Base-by-base conservation (phyloP, 2,329 filamentous ascomycete genomes). In the Cladosporium sp. region DNA sequence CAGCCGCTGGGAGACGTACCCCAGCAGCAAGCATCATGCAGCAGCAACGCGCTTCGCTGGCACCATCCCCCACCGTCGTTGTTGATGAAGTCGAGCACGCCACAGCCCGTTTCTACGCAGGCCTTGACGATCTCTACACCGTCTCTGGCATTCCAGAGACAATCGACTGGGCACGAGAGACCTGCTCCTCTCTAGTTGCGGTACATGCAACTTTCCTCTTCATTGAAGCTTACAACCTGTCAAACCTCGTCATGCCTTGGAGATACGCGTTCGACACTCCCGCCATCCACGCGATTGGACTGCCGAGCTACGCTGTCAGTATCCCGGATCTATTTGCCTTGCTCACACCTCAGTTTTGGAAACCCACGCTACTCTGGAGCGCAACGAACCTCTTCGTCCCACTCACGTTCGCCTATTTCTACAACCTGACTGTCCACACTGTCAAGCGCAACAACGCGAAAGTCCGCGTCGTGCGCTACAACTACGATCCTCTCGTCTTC, bases 401-500 rank as follows among this genome's bases (percentile, higher is more conserved):
- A 1, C 81, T 89, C 58, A 68, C 91, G 34, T 83, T 88, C 49
- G 92, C 91, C 28, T 98, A 95, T 81, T 96, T 97, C 77, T 90
- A 96, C 85, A 98, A 98, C 79, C 79, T 97, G 73, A 91, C 89
- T 46, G 79, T 86, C 62, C 83, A 85, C 49, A 81, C 83, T 25
- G 80, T 83, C 58, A 84, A 82, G 76, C 74, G 76, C 77, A 67
- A 74, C 73, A 73, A 74, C 13, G 69, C 69, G 11, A 66, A 65
- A 4, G 77, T 78, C 21, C 72, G 74, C 3, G 77, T 76, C 62
- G 73, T 76, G 23, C 85, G 87, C 69, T 88, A 89, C 69, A 80
- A 83, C 6, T 88, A 94, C 69, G 95, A 99, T 76, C 93, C 93
- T 4, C 81, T 98, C 75, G 91, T 89, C 25, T 99, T 96, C 80